Conservation (phyloP, 106 monocot genomes). For the Dactylorhiza incarnata region DNA sequence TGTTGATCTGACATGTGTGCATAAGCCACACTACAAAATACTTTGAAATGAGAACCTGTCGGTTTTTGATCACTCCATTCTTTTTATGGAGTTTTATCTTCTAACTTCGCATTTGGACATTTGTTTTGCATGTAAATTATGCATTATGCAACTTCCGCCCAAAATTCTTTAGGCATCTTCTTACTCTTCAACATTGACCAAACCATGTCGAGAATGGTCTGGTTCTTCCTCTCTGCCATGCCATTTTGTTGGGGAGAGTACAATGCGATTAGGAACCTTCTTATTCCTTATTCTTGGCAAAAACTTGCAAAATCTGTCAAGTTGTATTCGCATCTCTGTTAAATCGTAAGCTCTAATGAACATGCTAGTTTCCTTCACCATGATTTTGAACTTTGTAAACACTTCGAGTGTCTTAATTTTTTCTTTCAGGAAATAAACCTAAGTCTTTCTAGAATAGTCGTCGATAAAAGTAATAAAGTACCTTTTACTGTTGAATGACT, state of each 20-base stretch:
- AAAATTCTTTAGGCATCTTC: background rate
- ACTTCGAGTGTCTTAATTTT: background rate
- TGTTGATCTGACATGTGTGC: background rate
- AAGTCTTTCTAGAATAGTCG: too few species aligned
- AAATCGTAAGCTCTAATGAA: background rate
- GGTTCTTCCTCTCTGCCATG: background rate
- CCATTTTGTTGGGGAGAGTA: constrained; percentile 4
- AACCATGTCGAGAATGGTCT: background rate
- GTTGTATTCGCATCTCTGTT: background rate
- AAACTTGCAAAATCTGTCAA: background rate
- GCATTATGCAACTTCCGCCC: background rate
- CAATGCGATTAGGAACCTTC: background rate
- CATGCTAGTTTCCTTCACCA: background rate
- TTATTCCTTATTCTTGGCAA: background rate
- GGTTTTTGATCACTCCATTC: background rate
- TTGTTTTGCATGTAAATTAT: background rate
- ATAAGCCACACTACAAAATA: background rate
- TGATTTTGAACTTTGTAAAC: background rate
- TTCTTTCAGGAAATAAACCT: too few species aligned
- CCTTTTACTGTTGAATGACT: background rate
- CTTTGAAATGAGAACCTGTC: background rate
- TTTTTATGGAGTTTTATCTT: background rate
- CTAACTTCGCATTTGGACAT: background rate
- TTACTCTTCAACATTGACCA: background rate
- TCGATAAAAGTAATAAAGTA: too few species aligned